Percentiles rank a stretch among this genome's conserved stretches.
These are phyloP conservation scores for Copromyces sp. DNA, from an alignment of 495 filamentous ascomycete genomes.

Conservation along the genomic window DNA sequence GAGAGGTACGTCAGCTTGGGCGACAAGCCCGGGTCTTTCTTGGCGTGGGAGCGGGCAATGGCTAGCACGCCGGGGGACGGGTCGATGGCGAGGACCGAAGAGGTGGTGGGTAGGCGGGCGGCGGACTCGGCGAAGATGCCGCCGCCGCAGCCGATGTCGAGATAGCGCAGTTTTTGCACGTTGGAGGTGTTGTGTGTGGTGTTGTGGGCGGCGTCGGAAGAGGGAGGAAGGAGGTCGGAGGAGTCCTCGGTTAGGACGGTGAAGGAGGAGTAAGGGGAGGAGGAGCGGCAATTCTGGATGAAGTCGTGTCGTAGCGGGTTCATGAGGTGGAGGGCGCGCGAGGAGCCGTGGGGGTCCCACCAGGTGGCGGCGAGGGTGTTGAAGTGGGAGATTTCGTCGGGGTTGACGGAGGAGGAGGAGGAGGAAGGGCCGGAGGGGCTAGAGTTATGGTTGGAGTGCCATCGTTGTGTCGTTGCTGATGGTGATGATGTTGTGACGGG, in stretches of 20 bases:
- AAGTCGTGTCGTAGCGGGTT: slow-evolving; percentile 94
- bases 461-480: background rate
- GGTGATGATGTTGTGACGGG: background rate
- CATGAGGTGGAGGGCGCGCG: slow-evolving; percentile 90
- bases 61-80: slow-evolving; percentile 68
- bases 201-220: slow-evolving; percentile 5
- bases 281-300: slow-evolving; percentile 59
- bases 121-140: slow-evolving; percentile 94
- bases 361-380: slow-evolving; percentile 82
- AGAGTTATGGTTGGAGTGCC: background rate
- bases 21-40: slow-evolving; percentile 52
- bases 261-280: slow-evolving; percentile 8
- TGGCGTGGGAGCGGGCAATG: slow-evolving; percentile 66
- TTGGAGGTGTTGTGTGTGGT: slow-evolving; percentile 15
- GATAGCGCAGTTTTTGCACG: slow-evolving; percentile 46
- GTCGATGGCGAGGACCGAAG: slow-evolving; percentile 72
- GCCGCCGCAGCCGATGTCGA: slow-evolving; percentile 92
- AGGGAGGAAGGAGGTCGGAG: background rate
- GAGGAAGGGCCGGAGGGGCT: slow-evolving; percentile 19
- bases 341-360: slow-evolving; percentile 96
- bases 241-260: background rate
- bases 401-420: slow-evolving; percentile 56
- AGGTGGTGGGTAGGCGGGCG: slow-evolving; percentile 59
- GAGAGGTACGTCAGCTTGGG: slow-evolving; percentile 59
- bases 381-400: slow-evolving; percentile 86